Base-by-base conservation (phyloP, 441 rosid species). In the Dalechampia spathulata region DNA sequence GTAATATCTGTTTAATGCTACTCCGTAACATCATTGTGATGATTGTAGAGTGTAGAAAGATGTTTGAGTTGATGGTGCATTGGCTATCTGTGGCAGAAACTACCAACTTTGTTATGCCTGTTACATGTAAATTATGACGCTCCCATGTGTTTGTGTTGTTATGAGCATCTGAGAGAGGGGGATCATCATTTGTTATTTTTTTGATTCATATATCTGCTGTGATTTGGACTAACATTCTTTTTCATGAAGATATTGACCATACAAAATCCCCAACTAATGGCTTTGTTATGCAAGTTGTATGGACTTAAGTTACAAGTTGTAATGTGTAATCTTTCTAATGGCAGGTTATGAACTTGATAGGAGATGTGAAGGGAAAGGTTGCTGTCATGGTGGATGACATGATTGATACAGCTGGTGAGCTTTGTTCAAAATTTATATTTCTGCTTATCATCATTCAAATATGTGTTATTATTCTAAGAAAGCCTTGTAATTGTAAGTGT, bases 341-440 rank as follows among this genome's bases (percentile, higher is more conserved):
- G 60, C 77, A 92, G 99, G 95, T 89, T 60, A 86, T 92, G 96
- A 92, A 89, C 70, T 72, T 86, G 76, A 89, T 88, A 1, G 96
- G 98, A 49, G 96, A 89, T 75, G 98, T 89, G 19, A 85, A 77
- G 72, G 99, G 99, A 34, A 92, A 89, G 70, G 94, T 84, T 54
- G 99, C 97, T 15, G 92, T 92, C 41, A 83, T 92, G 96, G 94
- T 89, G 55, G 97, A 89, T 70, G 96, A 92, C 78, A 92, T 92
- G 98, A 92, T 92, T 63, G 96, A 92, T 67, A 92, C 98, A 41
- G 98, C 96, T 2, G 98, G 98, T 87, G 58, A 69, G 75, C 62
- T 46, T 41, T 44, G 5, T 40, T 30, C 17, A 53, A 32, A 41
- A 25, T 61, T 38, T 28, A 36, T 23, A 48, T 56, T 40, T 44